Conservation (phyloP, 805 yeast species). For the Candida morakotiae region DNA sequence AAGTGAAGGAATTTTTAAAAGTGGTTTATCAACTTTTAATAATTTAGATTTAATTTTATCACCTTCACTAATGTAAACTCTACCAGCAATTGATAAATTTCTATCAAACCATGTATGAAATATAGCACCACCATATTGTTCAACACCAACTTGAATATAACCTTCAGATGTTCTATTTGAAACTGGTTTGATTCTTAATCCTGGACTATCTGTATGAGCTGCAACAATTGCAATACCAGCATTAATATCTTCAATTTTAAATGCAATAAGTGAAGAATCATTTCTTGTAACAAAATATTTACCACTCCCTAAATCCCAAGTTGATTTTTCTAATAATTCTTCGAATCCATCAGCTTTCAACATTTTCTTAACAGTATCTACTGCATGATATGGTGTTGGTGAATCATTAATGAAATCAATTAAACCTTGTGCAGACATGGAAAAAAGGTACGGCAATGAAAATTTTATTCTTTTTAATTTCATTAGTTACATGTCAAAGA, state of each 20-base stretch:
- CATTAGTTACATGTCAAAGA: neutral
- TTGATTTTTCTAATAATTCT: conserved; percentile 66
- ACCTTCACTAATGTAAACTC: conserved; percentile 64
- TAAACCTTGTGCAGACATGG: conserved; percentile 64
- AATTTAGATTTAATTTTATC: conserved; percentile 60
- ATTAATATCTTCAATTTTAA: conserved; percentile 67
- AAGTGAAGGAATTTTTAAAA: conserved; percentile 87
- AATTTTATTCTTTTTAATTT: conserved; percentile 1
- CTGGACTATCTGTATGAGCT: conserved; percentile 95
- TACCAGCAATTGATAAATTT: conserved; percentile 86
- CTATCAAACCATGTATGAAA: conserved; percentile 98
- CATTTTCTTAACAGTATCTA: conserved; percentile 54
- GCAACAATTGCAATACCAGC: conserved; percentile 87
- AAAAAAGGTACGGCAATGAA: conserved; percentile 2
- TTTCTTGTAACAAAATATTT: conserved; percentile 88
- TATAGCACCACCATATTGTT: conserved; percentile 91
- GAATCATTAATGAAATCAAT: conserved; percentile 75
- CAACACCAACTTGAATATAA: conserved; percentile 86
- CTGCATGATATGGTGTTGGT: conserved; percentile 95
- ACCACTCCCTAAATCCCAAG: conserved; percentile 58
- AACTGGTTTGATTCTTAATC: conserved; percentile 82
- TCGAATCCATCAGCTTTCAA: conserved; percentile 62
- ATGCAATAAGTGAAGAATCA: conserved; percentile 83
- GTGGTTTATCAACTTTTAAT: conserved; percentile 76
- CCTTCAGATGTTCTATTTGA: conserved; percentile 70